Percentiles rank a stretch among this genome's conserved stretches.
Conservation (phyloP, 2,329 filamentous ascomycete genomes). For the Claviceps citrina region DNA sequence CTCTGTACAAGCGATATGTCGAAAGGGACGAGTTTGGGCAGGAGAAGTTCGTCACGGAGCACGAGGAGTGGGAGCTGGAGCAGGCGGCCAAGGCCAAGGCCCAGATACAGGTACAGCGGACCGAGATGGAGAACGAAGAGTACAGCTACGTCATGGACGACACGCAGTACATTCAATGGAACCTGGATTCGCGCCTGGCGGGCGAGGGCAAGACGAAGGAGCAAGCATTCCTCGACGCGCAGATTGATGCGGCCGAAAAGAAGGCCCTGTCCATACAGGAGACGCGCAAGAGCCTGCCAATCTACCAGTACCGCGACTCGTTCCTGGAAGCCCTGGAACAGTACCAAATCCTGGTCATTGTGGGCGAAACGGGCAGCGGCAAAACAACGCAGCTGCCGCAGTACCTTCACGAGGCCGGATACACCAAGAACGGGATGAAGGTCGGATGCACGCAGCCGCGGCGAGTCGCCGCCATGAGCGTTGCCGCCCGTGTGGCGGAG, state of each 20-base stretch:
- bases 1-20: conserved; percentile 78
- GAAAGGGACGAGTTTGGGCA: conserved; percentile 77
- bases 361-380: conserved; percentile 86
- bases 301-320: conserved; percentile 74
- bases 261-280: conserved; percentile 82
- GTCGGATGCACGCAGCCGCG: conserved; percentile 89
- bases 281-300: conserved; percentile 75
- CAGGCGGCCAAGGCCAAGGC: conserved; percentile 77
- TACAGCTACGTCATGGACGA: conserved; percentile 93
- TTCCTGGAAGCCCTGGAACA: conserved; percentile 76
- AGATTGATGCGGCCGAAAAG: conserved; percentile 77
- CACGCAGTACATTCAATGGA: conserved; percentile 73
- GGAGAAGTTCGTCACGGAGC: conserved; percentile 80
- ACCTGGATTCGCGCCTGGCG: conserved; percentile 55
- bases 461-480: conserved; percentile 92
- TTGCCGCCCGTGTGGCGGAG: conserved; percentile 88
- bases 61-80: conserved; percentile 91
- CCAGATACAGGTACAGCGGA: conserved; percentile 68
- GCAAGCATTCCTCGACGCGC: conserved; percentile 60
- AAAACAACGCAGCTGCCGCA: conserved; percentile 94
- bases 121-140: conserved; percentile 63
- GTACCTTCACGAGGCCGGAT: conserved; percentile 82
- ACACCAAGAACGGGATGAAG: conserved; percentile 68
- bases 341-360: conserved; percentile 78
- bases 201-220: conserved; percentile 62